Evolutionary conservation across 2,329 filamentous ascomycete genomes (phyloP).

Genomic region (Diaporthe velutina): DNA sequence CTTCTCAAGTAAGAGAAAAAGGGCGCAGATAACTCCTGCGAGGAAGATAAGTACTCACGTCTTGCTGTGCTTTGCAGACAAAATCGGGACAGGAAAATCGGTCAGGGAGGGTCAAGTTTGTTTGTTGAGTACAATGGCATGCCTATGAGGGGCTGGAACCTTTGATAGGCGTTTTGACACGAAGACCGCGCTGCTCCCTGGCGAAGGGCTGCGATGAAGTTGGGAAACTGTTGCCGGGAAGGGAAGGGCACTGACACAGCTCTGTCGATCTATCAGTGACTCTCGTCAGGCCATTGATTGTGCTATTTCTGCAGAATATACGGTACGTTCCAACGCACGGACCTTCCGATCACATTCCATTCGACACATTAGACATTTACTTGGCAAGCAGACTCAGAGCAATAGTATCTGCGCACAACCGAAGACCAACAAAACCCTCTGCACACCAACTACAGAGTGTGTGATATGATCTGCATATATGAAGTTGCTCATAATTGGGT

Average conservation of each 20-base stretch:
- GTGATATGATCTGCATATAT: not conserved
- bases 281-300: not conserved
- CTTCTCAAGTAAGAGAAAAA: not conserved
- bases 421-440: not conserved
- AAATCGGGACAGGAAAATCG: not conserved
- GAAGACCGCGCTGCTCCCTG: not conserved
- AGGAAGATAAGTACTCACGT: not conserved
- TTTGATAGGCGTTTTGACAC: not conserved
- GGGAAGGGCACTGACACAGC: not conserved
- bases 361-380: not conserved
- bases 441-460: not conserved
- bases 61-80: not conserved
- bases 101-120: not conserved
- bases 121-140: not conserved
- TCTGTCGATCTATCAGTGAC: slow-evolving; percentile 6
- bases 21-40: not conserved
- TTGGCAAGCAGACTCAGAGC: not conserved
- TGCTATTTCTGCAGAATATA: not conserved
- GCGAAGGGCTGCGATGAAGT: not conserved
- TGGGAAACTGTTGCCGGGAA: slow-evolving; percentile 5
- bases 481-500: not conserved
- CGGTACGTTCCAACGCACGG: not conserved
- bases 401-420: not conserved
- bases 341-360: not conserved
- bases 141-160: not conserved